Evolutionary conservation across 2,329 filamentous ascomycete species (phyloP).

Genomic region (Hypocreales sp.): DNA sequence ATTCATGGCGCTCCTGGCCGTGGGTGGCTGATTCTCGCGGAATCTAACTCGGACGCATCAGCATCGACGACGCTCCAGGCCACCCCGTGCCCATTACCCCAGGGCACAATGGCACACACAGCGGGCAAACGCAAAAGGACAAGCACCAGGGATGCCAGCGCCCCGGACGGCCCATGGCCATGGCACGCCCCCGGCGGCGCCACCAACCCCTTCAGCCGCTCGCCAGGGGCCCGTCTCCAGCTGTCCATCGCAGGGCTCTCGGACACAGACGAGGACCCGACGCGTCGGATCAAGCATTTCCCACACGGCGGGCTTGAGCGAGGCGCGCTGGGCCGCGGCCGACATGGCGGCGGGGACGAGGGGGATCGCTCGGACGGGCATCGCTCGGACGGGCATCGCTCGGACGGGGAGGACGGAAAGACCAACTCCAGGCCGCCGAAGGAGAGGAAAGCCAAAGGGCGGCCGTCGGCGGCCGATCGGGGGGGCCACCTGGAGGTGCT

Average conservation of each 20-base stretch:
- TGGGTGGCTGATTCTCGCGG: no score
- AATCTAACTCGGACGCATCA: no score
- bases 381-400: no score
- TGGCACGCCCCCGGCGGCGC: constrained; percentile 14
- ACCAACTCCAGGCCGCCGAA: no score
- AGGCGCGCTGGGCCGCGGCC: no score
- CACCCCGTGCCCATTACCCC: no score
- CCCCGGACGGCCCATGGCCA: not conserved
- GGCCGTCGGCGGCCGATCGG: constrained; percentile 2
- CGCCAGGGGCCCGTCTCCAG: constrained; percentile 34
- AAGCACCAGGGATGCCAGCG: not conserved
- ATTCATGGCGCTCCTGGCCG: no score
- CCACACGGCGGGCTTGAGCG: constrained; percentile 35
- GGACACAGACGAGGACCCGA: constrained; percentile 25
- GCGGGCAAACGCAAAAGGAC: constrained; percentile 1
- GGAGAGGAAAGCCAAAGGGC: constrained; percentile 20
- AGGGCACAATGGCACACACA: no score
- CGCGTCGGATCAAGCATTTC: constrained; percentile 26
- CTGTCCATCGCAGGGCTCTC: constrained; percentile 36
- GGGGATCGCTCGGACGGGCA: constrained; percentile 2
- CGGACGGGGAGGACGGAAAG: no score
- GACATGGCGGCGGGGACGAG: no score
- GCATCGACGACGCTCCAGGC: no score
- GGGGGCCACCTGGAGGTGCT: constrained; percentile 47
- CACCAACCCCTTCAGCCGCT: constrained; percentile 41